These are phyloP conservation scores for Skeletonema costatum DNA, from an alignment of 108 stramenopile genomes.

Conservation along the genomic window DNA sequence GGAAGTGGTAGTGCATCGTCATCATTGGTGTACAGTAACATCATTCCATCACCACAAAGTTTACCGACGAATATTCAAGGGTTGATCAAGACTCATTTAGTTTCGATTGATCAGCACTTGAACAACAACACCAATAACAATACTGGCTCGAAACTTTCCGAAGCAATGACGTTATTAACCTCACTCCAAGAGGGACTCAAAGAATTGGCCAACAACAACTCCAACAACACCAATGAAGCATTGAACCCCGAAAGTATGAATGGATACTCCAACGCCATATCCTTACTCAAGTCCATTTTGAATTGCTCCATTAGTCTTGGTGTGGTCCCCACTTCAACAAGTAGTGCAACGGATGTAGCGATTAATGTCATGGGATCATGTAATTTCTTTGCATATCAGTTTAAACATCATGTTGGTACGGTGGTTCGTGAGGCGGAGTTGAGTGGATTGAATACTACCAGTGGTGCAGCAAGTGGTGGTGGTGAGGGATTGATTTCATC, in stretches of 20 bases:
- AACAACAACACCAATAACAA: background rate
- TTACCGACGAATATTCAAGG: constrained; percentile 3
- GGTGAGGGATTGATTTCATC: background rate
- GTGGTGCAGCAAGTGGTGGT: background rate
- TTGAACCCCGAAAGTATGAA: constrained; percentile 7
- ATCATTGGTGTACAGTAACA: background rate
- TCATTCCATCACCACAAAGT: constrained; percentile 32
- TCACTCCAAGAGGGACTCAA: constrained; percentile 26
- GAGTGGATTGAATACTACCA: background rate
- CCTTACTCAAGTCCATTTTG: constrained; percentile 20
- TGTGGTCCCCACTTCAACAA: background rate
- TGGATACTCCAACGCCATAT: constrained; percentile 29
- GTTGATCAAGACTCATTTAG: constrained; percentile 18
- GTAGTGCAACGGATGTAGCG: constrained; percentile 1
- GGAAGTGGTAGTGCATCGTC: background rate
- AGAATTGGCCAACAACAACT: background rate
- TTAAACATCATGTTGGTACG: constrained; percentile 19
- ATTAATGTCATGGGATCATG: constrained; percentile 17
- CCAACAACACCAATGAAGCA: no score
- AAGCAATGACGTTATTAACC: constrained; percentile 15
- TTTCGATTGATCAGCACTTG: constrained; percentile 10
- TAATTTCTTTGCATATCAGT: constrained; percentile 37
- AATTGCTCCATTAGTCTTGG: constrained; percentile 13
- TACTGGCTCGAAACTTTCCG: constrained; percentile 14
- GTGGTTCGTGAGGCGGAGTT: constrained; percentile 30